Conservation (phyloP, 495 filamentous ascomycete genomes). For the Penicillium desertorum region DNA sequence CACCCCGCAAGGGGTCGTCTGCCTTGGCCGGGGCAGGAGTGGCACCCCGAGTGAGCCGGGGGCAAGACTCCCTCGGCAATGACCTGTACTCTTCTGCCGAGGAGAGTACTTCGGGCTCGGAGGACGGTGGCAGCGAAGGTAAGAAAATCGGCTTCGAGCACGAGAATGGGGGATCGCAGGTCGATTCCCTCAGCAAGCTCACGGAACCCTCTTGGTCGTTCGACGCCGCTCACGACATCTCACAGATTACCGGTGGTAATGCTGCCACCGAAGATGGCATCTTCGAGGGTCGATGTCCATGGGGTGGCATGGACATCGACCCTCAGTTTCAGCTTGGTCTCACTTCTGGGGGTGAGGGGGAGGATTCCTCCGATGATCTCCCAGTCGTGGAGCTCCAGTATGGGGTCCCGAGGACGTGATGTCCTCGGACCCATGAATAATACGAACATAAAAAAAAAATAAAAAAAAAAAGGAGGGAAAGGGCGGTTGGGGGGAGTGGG, state of each 20-base stretch:
- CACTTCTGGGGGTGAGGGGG: constrained; percentile 17
- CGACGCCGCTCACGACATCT: constrained; percentile 35
- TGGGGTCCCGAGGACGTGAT: constrained; percentile 43
- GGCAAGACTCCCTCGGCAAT: constrained; percentile 35
- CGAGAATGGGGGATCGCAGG: constrained; percentile 16
- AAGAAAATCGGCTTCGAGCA: constrained; percentile 33
- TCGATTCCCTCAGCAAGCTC: constrained; percentile 27
- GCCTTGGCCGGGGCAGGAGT: constrained; percentile 72
- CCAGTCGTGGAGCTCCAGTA: constrained; percentile 47
- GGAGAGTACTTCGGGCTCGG: constrained; percentile 9
- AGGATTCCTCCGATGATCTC: constrained; percentile 43
- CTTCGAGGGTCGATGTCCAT: constrained; percentile 37
- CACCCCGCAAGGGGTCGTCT: constrained; percentile 82
- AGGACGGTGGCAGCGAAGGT: constrained; percentile 24
- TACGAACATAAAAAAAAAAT: background rate
- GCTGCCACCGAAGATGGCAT: constrained; percentile 32
- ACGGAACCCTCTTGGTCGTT: constrained; percentile 41
- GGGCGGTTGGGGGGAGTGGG: background rate
- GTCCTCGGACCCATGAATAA: constrained; percentile 24
- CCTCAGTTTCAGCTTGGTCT: constrained; percentile 13
- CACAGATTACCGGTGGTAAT: constrained; percentile 36
- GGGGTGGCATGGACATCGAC: constrained; percentile 37
- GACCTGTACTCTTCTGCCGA: constrained; percentile 14
- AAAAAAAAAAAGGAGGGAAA: background rate
- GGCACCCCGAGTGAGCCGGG: constrained; percentile 64